Evolutionary conservation across 139 green algal genomes (phyloP).

Genomic region (Volvox reticuliferus): DNA sequence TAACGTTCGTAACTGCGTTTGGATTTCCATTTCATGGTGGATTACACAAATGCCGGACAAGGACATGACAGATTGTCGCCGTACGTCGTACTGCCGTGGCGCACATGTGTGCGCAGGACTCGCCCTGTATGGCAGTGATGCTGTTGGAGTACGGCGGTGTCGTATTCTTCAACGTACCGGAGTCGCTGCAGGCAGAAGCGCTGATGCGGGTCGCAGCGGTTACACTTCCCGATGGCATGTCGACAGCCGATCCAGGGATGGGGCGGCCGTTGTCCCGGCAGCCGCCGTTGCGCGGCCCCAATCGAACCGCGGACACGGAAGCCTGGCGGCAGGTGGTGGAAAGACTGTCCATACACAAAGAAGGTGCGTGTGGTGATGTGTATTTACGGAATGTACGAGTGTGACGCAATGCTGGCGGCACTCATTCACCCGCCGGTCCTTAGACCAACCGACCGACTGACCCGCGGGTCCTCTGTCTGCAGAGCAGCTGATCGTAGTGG

Average conservation of each 20-base stretch:
- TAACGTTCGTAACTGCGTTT: too few relatives aligned
- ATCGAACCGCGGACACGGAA: not conserved
- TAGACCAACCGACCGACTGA: not conserved
- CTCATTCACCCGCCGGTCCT: too few relatives aligned
- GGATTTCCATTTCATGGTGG: too few relatives aligned
- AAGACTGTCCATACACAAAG: constrained; percentile 2
- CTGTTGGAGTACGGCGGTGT: constrained; percentile 23
- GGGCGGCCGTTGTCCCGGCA: not conserved
- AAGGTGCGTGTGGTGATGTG: not conserved
- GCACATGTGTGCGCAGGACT: not conserved
- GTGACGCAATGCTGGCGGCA: not conserved
- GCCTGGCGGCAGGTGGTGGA: not conserved
- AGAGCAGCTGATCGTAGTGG: constrained; percentile 23
- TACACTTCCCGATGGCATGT: not conserved
- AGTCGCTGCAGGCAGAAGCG: not conserved
- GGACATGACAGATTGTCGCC: too few relatives aligned
- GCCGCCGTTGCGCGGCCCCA: not conserved
- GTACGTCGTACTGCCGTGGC: not conserved
- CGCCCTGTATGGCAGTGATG: constrained; percentile 6
- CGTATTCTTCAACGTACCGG: constrained; percentile 20
- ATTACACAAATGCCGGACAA: too few relatives aligned
- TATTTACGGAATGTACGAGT: not conserved
- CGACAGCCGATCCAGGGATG: not conserved
- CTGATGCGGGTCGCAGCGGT: not conserved
- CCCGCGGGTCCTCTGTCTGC: not conserved